Percentiles rank a stretch among this genome's conserved stretches.
These are phyloP conservation scores for Suillus subluteus DNA, from an alignment of 768 basidiomycete species.

Conservation along the genomic window DNA sequence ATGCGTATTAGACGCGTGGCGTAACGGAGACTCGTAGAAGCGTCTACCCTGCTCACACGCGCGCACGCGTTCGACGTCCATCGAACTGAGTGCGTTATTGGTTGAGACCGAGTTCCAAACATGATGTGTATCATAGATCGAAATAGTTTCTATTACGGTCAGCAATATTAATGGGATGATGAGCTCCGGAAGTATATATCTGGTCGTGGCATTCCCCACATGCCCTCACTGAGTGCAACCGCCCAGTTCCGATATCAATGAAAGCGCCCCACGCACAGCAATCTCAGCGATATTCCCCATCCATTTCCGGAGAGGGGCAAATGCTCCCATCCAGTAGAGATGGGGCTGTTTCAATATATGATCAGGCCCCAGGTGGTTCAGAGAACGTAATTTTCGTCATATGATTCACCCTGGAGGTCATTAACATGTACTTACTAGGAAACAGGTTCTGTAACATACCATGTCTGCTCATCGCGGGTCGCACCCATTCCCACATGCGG, in stretches of 20 bases:
- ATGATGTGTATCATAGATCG: background rate
- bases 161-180: background rate
- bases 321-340: background rate
- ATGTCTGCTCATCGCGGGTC: background rate
- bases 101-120: background rate
- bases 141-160: background rate
- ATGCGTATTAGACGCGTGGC: background rate
- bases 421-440: background rate
- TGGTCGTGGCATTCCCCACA: slow-evolving; percentile 1
- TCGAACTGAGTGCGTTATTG: background rate
- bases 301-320: background rate
- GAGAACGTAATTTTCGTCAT: background rate
- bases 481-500: background rate
- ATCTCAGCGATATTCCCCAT: background rate
- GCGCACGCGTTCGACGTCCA: background rate
- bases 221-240: background rate
- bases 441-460: background rate
- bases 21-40: background rate
- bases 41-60: background rate
- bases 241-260: background rate
- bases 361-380: background rate
- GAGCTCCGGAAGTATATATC: background rate
- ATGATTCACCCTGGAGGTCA: background rate
- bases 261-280: background rate
- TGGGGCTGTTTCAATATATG: background rate